Base-by-base conservation (phyloP, 164 flowering plant species). In the Nymphaea colorata region DNA sequence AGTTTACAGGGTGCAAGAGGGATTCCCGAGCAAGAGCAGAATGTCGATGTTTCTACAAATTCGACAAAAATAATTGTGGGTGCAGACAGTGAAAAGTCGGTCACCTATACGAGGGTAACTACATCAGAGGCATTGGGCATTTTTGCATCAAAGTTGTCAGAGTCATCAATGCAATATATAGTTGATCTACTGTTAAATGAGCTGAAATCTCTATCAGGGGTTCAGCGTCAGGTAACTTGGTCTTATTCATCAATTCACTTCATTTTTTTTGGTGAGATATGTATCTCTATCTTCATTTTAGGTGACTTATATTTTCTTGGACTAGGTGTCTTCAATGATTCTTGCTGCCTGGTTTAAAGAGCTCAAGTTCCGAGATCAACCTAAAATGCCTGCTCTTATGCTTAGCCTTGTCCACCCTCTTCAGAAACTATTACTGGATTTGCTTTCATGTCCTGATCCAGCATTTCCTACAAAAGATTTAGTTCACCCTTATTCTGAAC, bases 311-410 rank as follows among this genome's bases (percentile, higher is more conserved):
- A 3, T 61, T 3, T n/a, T 36, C 4, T 61, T 61, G 36, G 36
- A 7, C 7, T 61, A 93, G 98, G 96, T 95, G 60, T 92, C 96
- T 36, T 82, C 98, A 17, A 82, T 95, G 90, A 81, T 92, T 77
- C 79, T 95, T 71, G 85, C 85, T 72, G 83, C 97, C 70, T 95
- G 97, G 98, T 90, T 89, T 69, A 85, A 83, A 79, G 98, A 95
- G 79, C 80, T 87, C n/a, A 84, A 72, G 68, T 68, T 66, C 67
- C 71, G 17, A 65, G 79, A 57, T 59, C 43, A 43, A 43, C 67
- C 72, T 68, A 75, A 74, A 62, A 67, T 43, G 62, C 66, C 44
- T 53, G 80, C 62, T 36, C 63, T 63, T 72, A 36, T 76, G 51
- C 76, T 80, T 67, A 74, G 65, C 25, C 64, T 81, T 70, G 75